Base-by-base conservation (phyloP, 495 filamentous ascomycete species). In the Durotheca rogersii region DNA sequence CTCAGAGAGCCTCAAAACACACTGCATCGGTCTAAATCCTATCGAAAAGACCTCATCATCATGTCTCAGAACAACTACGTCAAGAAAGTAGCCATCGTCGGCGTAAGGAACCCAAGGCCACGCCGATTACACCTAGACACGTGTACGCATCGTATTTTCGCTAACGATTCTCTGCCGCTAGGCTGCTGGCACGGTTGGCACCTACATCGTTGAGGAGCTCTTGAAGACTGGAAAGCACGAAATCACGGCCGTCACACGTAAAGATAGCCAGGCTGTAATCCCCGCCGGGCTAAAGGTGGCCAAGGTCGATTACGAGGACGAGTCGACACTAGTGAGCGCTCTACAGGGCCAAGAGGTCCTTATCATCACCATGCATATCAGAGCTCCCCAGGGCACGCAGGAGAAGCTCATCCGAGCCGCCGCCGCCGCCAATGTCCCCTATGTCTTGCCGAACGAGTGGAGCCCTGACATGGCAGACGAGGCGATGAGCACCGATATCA, bases 391-490 rank as follows among this genome's bases (percentile, higher is more conserved):
- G 11, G 55, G 51, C 5, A 56, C 51, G 7, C 51, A 62, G 35
- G 11, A 29, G 0, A 59, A 57, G 14, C 70, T 87, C 23, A 58
- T 86, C 48, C 64, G 78, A 0, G 83, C 84, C 1, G 85, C 84
- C 0, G 79, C 72, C 1, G 68, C 74, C 14, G 84, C 85, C 3
- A 74, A 75, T 3, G 79, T 87, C 0, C 67, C 67, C 1, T 85
- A 74, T 63, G 64, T 87, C 25, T 45, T 85, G 7, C 84, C 85
- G 2, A 85, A 84, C 50, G 73, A 76, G 33, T 87, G 67, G 61
- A 74, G 74, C 3, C 35, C 47, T 16, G 76, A 81, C 44, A 44
- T 35, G 10, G 34, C 55, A 2, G 66, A 57, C 20, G 62, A 56
- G 21, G 10, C 21, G 0, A n/a, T 62, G 20, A 49, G 36, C 15